Evolutionary conservation across 164 flowering plant genomes (phyloP).

Genomic region (Tetrastigma voinierianum): DNA sequence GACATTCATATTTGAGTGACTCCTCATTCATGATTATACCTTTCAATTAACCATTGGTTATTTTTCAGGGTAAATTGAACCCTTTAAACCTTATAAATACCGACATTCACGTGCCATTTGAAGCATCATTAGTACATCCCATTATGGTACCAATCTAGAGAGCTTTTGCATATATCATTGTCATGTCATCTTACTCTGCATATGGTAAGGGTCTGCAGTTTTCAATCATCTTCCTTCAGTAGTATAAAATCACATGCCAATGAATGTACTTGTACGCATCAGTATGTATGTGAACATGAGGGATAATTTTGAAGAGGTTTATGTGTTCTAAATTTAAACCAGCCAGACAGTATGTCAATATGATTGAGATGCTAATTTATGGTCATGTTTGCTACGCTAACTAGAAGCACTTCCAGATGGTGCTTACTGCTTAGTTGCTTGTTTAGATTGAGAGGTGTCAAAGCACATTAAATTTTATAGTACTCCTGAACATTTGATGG

Average conservation of each 20-base stretch:
- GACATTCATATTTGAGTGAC: too few species aligned
- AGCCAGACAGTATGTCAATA: too few species aligned
- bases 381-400: too few species aligned
- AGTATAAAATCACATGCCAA: background rate
- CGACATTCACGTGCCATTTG: constrained; percentile 35
- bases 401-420: too few species aligned
- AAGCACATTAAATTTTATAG: too few species aligned
- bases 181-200: constrained; percentile 44
- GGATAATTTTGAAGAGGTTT: too few species aligned
- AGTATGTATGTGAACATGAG: background rate
- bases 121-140: constrained; percentile 36
- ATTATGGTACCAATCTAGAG: constrained; percentile 49
- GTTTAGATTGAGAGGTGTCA: too few species aligned
- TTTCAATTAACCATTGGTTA: background rate
- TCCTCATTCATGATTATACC: background rate
- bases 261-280: background rate
- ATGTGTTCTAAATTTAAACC: too few species aligned
- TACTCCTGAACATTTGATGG: too few species aligned
- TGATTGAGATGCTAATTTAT: too few species aligned
- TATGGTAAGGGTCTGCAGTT: constrained; percentile 24
- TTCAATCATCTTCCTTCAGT: background rate
- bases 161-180: constrained; percentile 45
- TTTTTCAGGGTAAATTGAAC: constrained; percentile 27
- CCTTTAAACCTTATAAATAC: constrained; percentile 30
- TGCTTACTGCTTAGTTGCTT: too few species aligned